phyloP scores from a whole-genome alignment of 2,329 filamentous ascomycete genomes.

The Fusarium dimerum region DNA sequence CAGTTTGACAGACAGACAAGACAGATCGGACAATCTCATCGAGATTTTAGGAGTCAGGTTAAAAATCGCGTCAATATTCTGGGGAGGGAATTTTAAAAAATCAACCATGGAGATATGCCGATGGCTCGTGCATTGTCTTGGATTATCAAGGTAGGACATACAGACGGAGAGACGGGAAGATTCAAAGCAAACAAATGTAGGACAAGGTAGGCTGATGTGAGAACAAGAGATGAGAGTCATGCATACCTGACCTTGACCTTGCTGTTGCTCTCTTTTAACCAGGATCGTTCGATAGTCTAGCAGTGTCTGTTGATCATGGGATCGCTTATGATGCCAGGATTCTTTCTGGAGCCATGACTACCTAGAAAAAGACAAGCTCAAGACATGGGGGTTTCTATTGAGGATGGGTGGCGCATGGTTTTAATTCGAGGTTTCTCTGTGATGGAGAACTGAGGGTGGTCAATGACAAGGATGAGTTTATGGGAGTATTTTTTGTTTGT shows the following conservation, averaged over 20 bases:
- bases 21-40: too few relatives aligned
- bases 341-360: conserved; percentile 2
- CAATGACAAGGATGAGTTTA: not conserved
- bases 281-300: conserved; percentile 2
- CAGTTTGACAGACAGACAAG: too few relatives aligned
- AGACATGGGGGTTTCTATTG: not conserved
- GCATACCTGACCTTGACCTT: conserved; percentile 3
- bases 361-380: not conserved
- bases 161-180: too few relatives aligned
- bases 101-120: conserved; percentile 7
- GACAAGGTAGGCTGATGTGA: too few relatives aligned
- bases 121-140: conserved; percentile 9
- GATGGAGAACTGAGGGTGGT: not conserved
- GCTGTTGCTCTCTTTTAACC: conserved; percentile 3
- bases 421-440: not conserved
- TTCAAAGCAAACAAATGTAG: too few relatives aligned
- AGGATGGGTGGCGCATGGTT: not conserved
- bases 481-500: not conserved
- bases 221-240: not conserved
- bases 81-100: too few relatives aligned
- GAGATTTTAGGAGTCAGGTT: too few relatives aligned
- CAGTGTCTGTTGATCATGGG: conserved; percentile 23
- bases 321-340: conserved; percentile 13
- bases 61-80: too few relatives aligned
- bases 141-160: too few relatives aligned